These are phyloP conservation scores for Pleurozium schreberi DNA, from an alignment of 225 moss, liverwort and hornwort species.

Conservation along the genomic window DNA sequence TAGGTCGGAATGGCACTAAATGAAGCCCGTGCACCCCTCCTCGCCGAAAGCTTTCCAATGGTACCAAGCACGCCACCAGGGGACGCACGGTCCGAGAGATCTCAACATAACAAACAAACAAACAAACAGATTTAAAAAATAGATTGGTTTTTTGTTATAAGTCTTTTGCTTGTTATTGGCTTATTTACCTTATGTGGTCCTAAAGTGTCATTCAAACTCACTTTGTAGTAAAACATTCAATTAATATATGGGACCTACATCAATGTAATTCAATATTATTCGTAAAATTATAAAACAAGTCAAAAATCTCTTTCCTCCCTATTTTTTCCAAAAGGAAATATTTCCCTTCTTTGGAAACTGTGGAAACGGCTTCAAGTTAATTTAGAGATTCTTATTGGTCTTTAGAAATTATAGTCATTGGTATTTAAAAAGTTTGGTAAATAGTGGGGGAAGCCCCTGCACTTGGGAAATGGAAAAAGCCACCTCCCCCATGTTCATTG, in stretches of 20 bases:
- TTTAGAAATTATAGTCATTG: too few relatives aligned
- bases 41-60: too few relatives aligned
- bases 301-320: too few relatives aligned
- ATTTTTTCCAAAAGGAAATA: too few relatives aligned
- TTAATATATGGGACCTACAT: rapidly evolving
- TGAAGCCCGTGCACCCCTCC: too few relatives aligned
- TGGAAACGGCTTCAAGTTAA: not conserved
- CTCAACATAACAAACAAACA: too few relatives aligned
- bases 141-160: rapidly evolving
- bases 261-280: not conserved
- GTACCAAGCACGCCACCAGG: too few relatives aligned
- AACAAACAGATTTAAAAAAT: too few relatives aligned
- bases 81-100: too few relatives aligned
- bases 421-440: not conserved
- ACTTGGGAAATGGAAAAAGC: not conserved
- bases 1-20: too few relatives aligned
- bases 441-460: not conserved
- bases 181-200: not conserved
- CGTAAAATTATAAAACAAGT: too few relatives aligned
- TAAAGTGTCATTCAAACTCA: not conserved
- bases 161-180: not conserved
- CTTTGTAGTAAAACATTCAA: not conserved
- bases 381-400: not conserved
- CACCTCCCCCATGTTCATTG: rapidly evolving
- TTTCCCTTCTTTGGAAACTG: rapidly evolving